Evolutionary conservation across 164 flowering plant genomes (phyloP).

Genomic region (Platanus orientalis): DNA sequence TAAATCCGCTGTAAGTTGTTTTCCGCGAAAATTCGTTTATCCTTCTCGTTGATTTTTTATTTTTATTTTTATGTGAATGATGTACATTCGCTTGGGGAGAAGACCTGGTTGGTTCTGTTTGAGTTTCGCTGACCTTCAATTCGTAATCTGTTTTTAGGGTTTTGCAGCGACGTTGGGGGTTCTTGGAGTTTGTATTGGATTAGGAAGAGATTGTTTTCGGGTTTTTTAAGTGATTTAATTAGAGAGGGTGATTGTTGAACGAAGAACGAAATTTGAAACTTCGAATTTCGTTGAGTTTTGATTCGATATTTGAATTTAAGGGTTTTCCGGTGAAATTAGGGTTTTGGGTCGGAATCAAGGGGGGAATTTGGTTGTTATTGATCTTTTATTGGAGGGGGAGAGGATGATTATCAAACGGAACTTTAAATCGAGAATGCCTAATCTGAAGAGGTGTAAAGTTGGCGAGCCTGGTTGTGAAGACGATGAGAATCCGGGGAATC

Average conservation of each 20-base stretch:
- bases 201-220: background rate
- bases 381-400: background rate
- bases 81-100: background rate
- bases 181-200: background rate
- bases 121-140: background rate
- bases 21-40: background rate
- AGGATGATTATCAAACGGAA: constrained; percentile 44
- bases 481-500: constrained; percentile 18
- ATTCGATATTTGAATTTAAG: background rate
- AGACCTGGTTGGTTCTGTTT: background rate
- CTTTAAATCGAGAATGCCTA: constrained; percentile 39
- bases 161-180: background rate
- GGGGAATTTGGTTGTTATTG: background rate
- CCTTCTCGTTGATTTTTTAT: background rate
- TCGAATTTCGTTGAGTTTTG: background rate
- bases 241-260: background rate
- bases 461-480: constrained; percentile 21
- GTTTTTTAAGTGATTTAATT: background rate
- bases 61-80: background rate
- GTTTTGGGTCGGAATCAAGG: background rate
- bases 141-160: background rate
- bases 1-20: background rate
- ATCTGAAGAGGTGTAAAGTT: constrained; percentile 36
- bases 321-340: constrained; percentile 5
- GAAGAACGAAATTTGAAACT: background rate